Evolutionary conservation across 1,139 yeast species (phyloP).

Genomic region (Arxiozyma bovina): DNA sequence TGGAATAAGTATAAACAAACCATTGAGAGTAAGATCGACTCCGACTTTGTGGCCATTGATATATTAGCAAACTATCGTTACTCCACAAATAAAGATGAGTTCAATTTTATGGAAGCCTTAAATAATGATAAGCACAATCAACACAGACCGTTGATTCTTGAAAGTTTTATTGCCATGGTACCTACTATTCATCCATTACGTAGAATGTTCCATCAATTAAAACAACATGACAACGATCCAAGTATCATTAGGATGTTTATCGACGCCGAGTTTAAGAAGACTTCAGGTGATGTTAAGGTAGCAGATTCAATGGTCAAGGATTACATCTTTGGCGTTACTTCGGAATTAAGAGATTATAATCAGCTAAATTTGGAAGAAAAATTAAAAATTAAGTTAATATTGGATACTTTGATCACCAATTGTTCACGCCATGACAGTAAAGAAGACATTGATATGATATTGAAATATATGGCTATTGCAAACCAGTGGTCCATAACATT

Average conservation of each 20-base stretch:
- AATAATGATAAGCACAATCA: neutral
- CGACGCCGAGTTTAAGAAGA: slow-evolving; percentile 19
- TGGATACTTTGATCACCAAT: neutral
- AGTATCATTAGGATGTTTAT: slow-evolving; percentile 18
- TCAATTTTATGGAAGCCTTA: slow-evolving; percentile 14
- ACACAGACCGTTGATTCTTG: slow-evolving; percentile 9
- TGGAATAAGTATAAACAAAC: neutral
- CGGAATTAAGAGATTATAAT: neutral
- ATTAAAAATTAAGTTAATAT: neutral
- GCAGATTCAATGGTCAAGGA: slow-evolving; percentile 1
- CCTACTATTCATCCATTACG: slow-evolving; percentile 18
- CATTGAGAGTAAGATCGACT: neutral
- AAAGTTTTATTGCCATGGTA: slow-evolving; percentile 17
- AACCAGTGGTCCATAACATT: neutral
- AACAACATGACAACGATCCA: slow-evolving; percentile 13
- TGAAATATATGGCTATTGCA: neutral
- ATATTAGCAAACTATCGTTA: slow-evolving; percentile 19
- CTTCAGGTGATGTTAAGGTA: slow-evolving; percentile 7
- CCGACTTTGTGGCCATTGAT: slow-evolving; percentile 12
- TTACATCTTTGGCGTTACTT: neutral
- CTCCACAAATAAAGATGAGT: slow-evolving; percentile 9
- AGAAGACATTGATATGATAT: neutral
- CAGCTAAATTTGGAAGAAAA: neutral
- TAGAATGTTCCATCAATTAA: slow-evolving; percentile 16
- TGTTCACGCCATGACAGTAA: neutral